These are phyloP conservation scores for Saccharata proteae DNA, from an alignment of 2,329 filamentous ascomycete species.

Conservation along the genomic window DNA sequence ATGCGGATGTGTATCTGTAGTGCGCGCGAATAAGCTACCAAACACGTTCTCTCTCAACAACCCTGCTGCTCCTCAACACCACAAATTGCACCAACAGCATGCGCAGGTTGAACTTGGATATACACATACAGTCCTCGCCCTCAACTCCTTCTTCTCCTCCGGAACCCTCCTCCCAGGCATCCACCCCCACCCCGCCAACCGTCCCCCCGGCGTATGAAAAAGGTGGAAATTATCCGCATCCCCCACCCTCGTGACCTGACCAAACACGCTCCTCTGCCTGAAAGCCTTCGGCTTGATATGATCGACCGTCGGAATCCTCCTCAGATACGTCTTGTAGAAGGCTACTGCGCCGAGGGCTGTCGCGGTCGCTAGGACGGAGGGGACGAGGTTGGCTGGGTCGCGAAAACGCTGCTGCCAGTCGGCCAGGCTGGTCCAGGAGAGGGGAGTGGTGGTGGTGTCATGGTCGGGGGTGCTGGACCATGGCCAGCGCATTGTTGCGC, in stretches of 20 bases:
- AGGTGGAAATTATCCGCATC: constrained; percentile 94
- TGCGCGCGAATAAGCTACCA: too few species aligned
- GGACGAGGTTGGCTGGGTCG: constrained; percentile 42
- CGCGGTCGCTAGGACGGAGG: constrained; percentile 42
- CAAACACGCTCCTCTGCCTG: constrained; percentile 64
- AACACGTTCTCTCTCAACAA: too few species aligned
- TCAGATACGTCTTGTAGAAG: constrained; percentile 60
- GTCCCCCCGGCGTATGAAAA: constrained; percentile 89
- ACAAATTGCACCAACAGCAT: too few species aligned
- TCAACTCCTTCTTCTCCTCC: constrained; percentile 53
- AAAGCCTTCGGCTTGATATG: constrained; percentile 67
- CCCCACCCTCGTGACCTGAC: constrained; percentile 82
- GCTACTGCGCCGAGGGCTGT: constrained; percentile 42
- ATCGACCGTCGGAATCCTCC: constrained; percentile 66
- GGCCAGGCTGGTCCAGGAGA: too few species aligned
- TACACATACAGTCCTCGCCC: constrained; percentile 58
- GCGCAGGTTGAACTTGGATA: not conserved
- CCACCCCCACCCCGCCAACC: constrained; percentile 86
- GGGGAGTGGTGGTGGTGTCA: constrained; percentile 22
- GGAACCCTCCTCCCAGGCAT: constrained; percentile 60
- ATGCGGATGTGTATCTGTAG: constrained; percentile 72
- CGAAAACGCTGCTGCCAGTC: constrained; percentile 43
- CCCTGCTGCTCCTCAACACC: too few species aligned
- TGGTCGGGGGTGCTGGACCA: constrained; percentile 22
- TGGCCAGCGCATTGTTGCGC: constrained; percentile 29